phyloP scores from a whole-genome alignment of 2,329 filamentous ascomycete genomes.

The Rhinocladiella mackenziei region DNA sequence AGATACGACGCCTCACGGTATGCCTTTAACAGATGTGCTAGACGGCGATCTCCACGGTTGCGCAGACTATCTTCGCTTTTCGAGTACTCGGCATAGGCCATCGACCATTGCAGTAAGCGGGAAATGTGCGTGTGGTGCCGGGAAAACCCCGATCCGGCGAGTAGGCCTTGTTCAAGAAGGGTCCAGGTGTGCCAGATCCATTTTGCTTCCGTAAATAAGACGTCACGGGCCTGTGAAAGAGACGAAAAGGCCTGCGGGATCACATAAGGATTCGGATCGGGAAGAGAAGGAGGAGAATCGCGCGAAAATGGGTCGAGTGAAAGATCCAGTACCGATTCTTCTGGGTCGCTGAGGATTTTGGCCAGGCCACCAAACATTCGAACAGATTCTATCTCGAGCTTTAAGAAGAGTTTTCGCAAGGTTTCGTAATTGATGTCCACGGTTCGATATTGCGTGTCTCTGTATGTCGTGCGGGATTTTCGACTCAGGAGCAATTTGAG shows the following conservation, averaged over 20 bases:
- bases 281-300: slow-evolving; percentile 1
- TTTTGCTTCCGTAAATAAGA: slow-evolving; percentile 26
- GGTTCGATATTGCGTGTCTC: slow-evolving; percentile 23
- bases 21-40: slow-evolving; percentile 19
- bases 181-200: slow-evolving; percentile 29
- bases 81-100: slow-evolving; percentile 27
- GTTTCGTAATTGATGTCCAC: slow-evolving; percentile 22
- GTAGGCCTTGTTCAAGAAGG: slow-evolving; percentile 19
- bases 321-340: slow-evolving; percentile 3
- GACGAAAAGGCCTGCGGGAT: slow-evolving; percentile 24
- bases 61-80: slow-evolving; percentile 14
- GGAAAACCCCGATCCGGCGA: slow-evolving; percentile 16
- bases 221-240: slow-evolving; percentile 27
- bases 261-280: slow-evolving; percentile 17
- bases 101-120: slow-evolving; percentile 27
- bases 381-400: slow-evolving; percentile 24
- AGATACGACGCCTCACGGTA: slow-evolving; percentile 26
- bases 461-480: slow-evolving; percentile 24
- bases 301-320: slow-evolving; percentile 8
- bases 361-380: slow-evolving; percentile 18
- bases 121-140: slow-evolving; percentile 26
- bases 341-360: slow-evolving; percentile 23
- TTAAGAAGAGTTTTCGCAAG: slow-evolving; percentile 20
- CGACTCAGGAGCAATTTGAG: slow-evolving; percentile 22
- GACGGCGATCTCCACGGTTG: slow-evolving; percentile 8